Evolutionary conservation across 306 rosid genomes (phyloP).

Genomic region (Rubus parviflorus): DNA sequence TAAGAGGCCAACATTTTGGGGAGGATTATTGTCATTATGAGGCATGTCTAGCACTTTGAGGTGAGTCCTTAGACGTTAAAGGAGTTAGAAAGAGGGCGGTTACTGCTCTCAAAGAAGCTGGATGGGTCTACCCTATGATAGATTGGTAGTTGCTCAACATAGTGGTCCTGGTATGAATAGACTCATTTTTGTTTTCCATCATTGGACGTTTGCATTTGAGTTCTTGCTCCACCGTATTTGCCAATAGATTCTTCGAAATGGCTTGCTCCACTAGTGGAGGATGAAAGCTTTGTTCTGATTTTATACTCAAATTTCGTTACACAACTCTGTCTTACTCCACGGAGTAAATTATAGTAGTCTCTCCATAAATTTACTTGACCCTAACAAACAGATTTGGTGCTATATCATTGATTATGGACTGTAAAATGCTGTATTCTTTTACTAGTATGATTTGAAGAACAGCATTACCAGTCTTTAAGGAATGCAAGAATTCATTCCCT

Average conservation of each 20-base stretch:
- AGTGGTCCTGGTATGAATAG: not conserved
- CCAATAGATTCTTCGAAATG: not conserved
- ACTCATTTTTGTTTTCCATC: not conserved
- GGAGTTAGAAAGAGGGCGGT: conserved; percentile 10
- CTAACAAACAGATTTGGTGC: not conserved
- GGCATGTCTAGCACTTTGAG: not conserved
- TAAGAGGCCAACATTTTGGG: not conserved
- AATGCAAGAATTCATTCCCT: not conserved
- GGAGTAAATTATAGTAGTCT: not conserved
- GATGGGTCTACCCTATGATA: not conserved
- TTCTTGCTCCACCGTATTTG: not conserved
- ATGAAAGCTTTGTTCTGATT: not conserved
- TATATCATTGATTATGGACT: not conserved
- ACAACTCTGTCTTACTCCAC: not conserved
- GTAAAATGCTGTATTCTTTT: not conserved
- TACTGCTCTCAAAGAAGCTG: not conserved
- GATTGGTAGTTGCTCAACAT: not conserved
- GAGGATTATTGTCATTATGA: not conserved
- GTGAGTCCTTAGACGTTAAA: not conserved
- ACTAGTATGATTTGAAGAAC: not conserved
- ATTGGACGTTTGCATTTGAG: too few species aligned
- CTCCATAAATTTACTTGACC: not conserved
- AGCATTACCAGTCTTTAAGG: not conserved
- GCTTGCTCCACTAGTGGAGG: not conserved
- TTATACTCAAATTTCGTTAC: not conserved